Conservation (phyloP, 768 basidiomycete species). For the Pleurotus pulmonarius region DNA sequence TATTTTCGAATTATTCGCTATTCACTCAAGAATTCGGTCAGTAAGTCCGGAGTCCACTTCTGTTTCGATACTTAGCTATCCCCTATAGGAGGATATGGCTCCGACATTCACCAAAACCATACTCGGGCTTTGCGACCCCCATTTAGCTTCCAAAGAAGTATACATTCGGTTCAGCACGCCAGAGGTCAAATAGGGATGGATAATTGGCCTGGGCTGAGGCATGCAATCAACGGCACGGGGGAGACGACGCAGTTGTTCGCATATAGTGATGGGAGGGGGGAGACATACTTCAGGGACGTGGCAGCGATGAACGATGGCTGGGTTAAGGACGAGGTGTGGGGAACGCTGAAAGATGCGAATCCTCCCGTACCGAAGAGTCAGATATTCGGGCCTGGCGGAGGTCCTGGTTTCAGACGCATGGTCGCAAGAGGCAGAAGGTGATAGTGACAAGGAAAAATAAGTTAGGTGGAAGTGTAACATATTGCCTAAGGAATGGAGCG, state of each 20-base stretch:
- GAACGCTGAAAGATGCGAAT: slow-evolving; percentile 21
- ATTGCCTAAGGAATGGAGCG: too few relatives aligned
- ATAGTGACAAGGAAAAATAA: too few relatives aligned
- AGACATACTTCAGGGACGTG: slow-evolving; percentile 27
- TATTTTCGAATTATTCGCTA: slow-evolving; percentile 28
- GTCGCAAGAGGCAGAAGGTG: not conserved
- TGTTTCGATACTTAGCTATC: not conserved
- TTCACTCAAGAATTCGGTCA: slow-evolving; percentile 22
- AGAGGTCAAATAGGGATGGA: slow-evolving; percentile 28
- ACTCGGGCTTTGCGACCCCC: slow-evolving; percentile 24
- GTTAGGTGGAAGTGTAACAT: too few relatives aligned
- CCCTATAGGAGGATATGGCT: slow-evolving; percentile 22
- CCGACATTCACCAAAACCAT: slow-evolving; percentile 25
- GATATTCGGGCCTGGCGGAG: slow-evolving; percentile 25
- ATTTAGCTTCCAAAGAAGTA: slow-evolving; percentile 18
- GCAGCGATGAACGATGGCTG: slow-evolving; percentile 29
- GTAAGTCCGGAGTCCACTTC: not conserved
- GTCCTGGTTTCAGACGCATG: slow-evolving; percentile 25
- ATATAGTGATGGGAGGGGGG: slow-evolving; percentile 23
- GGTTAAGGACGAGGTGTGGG: slow-evolving; percentile 27
- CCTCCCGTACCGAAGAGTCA: slow-evolving; percentile 24
- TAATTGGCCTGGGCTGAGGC: slow-evolving; percentile 27
- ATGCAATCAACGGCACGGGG: slow-evolving; percentile 29
- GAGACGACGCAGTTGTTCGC: slow-evolving; percentile 26
- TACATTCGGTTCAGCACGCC: slow-evolving; percentile 26